These are phyloP conservation scores for Kwoniella bestiolae DNA, from an alignment of 768 basidiomycete genomes.

Conservation along the genomic window DNA sequence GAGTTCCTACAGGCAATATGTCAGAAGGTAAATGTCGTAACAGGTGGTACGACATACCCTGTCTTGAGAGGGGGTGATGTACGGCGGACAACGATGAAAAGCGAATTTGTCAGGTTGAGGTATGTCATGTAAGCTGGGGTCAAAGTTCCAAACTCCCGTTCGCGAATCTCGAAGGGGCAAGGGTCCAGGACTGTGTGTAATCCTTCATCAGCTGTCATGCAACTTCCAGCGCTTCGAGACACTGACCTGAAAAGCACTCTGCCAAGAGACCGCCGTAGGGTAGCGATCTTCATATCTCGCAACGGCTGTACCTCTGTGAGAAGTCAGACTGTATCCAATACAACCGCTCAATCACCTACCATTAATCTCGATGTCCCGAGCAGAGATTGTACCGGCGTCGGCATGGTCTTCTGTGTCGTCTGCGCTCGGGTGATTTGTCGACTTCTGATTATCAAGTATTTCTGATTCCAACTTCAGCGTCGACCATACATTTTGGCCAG, in stretches of 20 bases:
- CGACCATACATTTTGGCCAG: neutral
- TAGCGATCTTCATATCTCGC: constrained; percentile 65
- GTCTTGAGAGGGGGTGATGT: constrained; percentile 79
- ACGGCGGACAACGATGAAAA: constrained; percentile 74
- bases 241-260: constrained; percentile 77
- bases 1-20: too few relatives aligned
- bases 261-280: constrained; percentile 69
- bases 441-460: neutral
- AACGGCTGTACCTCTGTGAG: constrained; percentile 32
- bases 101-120: constrained; percentile 82
- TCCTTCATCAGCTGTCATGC: constrained; percentile 16
- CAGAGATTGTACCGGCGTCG: constrained; percentile 8
- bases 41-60: constrained; percentile 60
- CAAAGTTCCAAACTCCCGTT: constrained; percentile 83
- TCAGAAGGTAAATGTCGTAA: too few relatives aligned
- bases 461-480: neutral
- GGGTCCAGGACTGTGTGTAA: constrained; percentile 71
- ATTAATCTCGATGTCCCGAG: constrained; percentile 7
- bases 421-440: neutral
- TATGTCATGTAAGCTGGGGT: constrained; percentile 71
- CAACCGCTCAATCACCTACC: neutral
- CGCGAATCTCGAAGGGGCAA: constrained; percentile 87
- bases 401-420: neutral
- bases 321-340: neutral
- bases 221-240: too few relatives aligned